Conservation (phyloP, 768 basidiomycete genomes). For the Butyriboletus loyo region DNA sequence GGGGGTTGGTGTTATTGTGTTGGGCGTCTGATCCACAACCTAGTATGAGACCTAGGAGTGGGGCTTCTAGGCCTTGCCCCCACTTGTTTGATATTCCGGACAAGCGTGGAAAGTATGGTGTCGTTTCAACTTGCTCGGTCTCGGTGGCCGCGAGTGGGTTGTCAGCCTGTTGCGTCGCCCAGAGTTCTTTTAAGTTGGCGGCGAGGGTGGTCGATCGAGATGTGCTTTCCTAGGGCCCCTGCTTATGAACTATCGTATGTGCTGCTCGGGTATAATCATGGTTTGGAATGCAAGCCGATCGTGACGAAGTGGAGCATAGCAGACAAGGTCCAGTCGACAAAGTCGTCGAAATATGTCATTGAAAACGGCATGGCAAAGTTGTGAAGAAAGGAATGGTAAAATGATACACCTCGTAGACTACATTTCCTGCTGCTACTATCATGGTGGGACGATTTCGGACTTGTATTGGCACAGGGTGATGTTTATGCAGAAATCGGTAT, state of each 20-base stretch:
- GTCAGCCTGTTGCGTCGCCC: conserved; percentile 72
- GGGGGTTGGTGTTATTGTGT: too few relatives aligned
- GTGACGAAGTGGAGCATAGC: conserved; percentile 62
- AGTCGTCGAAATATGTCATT: conserved; percentile 44
- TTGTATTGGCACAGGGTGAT: neutral
- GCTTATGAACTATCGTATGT: neutral
- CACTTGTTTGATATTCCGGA: conserved; percentile 60
- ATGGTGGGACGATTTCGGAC: neutral
- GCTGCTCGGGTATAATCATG: conserved; percentile 73
- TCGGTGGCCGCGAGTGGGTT: conserved; percentile 77
- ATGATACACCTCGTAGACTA: neutral
- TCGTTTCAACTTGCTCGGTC: conserved; percentile 77
- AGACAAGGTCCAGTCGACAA: conserved; percentile 69
- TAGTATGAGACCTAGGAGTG: too few relatives aligned
- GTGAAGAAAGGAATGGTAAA: conserved; percentile 18
- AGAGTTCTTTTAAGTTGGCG: conserved; percentile 63
- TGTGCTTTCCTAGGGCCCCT: conserved; percentile 13
- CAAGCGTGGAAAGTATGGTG: conserved; percentile 68
- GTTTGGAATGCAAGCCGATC: conserved; percentile 56
- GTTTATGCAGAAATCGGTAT: neutral
- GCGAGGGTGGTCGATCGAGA: conserved; percentile 64
- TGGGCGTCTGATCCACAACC: too few relatives aligned
- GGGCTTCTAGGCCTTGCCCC: too few relatives aligned
- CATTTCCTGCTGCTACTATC: neutral
- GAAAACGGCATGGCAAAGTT: conserved; percentile 32